Evolutionary conservation across 148 eudicot species (phyloP).

Genomic region (Camellia japonica): DNA sequence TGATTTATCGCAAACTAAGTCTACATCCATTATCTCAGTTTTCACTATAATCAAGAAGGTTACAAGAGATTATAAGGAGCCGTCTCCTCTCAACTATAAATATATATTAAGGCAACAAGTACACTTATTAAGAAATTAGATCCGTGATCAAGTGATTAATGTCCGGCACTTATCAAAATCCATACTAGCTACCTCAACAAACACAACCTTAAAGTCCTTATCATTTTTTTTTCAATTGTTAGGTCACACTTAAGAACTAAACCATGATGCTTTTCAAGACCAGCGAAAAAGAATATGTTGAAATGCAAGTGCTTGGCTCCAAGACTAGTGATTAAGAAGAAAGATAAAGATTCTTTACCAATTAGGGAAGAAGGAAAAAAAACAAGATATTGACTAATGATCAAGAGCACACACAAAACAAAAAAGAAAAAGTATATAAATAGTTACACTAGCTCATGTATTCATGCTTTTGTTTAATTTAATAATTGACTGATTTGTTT

Average conservation of each 20-base stretch:
- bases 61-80: too few relatives aligned
- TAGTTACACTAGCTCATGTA: background rate
- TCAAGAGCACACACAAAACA: background rate
- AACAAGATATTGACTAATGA: background rate
- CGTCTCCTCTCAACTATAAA: too few relatives aligned
- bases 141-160: too few relatives aligned
- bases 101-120: too few relatives aligned
- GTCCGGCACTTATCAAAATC: too few relatives aligned
- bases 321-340: constrained; percentile 6
- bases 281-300: constrained; percentile 1
- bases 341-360: background rate
- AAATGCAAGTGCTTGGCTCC: constrained; percentile 3
- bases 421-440: background rate
- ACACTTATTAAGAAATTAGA: too few relatives aligned
- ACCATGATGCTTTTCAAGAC: constrained; percentile 6
- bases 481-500: background rate
- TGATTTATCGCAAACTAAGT: too few relatives aligned
- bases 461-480: background rate
- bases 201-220: background rate
- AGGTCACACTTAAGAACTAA: background rate
- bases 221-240: background rate
- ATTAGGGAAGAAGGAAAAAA: background rate
- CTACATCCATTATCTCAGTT: too few relatives aligned
- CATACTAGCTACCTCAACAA: too few relatives aligned
- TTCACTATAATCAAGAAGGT: too few relatives aligned